Percentiles rank a stretch among this genome's conserved stretches.
phyloP scores from a whole-genome alignment of 73 alveolate species.

The Paramecium biaurelia region DNA sequence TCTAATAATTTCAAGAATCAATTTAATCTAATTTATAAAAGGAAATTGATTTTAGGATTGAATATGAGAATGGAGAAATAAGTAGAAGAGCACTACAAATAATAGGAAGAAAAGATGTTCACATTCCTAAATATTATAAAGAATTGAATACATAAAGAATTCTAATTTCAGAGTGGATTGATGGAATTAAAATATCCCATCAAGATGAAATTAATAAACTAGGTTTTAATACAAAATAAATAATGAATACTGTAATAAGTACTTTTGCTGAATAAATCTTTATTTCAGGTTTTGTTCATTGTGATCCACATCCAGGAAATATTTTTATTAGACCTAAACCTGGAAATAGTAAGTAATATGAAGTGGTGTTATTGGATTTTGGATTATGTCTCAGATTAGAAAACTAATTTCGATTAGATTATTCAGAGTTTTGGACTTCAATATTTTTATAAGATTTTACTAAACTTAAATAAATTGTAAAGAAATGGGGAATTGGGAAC shows the following conservation, averaged over 20 bases:
- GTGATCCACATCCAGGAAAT: conserved; percentile 91
- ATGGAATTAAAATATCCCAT: conserved; percentile 74
- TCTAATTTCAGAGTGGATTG: conserved; percentile 74
- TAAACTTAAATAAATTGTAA: conserved; percentile 37
- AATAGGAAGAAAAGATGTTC: conserved; percentile 60
- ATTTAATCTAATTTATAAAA: conserved; percentile 65
- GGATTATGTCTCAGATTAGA: conserved; percentile 68
- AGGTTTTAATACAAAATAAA: conserved; percentile 61
- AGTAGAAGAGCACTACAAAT: conserved; percentile 48
- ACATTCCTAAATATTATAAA: conserved; percentile 59
- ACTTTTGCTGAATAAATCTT: conserved; percentile 78
- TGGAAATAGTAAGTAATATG: conserved; percentile 45
- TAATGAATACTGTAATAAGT: conserved; percentile 69
- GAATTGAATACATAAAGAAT: conserved; percentile 54
- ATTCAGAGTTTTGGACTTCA: conserved; percentile 66
- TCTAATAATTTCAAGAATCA: conserved; percentile 34
- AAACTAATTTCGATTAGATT: conserved; percentile 63
- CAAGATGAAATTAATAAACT: conserved; percentile 54
- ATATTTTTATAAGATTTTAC: conserved; percentile 56
- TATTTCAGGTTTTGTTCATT: conserved; percentile 75
- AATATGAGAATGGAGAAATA: conserved; percentile 66
- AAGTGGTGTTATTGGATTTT: conserved; percentile 78
- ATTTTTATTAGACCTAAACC: conserved; percentile 72
- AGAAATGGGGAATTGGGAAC: conserved; percentile 64
- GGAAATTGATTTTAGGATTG: conserved; percentile 75